Evolutionary conservation across 352 stramenopile species (phyloP), one percentile per base, ranked within the genome.

Genomic region (Globisporangium nodosum): DNA sequence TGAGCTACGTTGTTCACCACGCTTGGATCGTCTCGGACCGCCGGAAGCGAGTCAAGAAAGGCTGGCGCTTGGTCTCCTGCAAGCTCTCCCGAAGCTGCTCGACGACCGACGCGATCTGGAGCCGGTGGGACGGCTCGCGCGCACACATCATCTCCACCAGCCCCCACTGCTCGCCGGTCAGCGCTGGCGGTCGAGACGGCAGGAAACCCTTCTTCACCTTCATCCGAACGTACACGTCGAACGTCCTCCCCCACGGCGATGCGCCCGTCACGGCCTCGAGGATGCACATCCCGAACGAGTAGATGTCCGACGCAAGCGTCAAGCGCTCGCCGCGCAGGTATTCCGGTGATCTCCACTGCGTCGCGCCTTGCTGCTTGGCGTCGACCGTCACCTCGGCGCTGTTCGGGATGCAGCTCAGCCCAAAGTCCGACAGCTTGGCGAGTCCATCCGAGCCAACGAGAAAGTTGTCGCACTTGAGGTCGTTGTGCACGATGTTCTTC

Each of bases 281-380:
- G n/a, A 63, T 53, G 21, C 58, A 63, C 58, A 63, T 63, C 4
- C 58, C 58, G 21, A 63, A 43, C 13, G 50, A 46, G 31, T 54
- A 63, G 18, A 63, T 21, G 46, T 58, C 58, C 4, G 58, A 63
- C 15, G 24, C 49, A 3, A 49, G 45, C 12, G 49, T 37, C 18
- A 27, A 7, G 4, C 51, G 39, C 15, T 37, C 35, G 18, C 46
- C 51, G 13, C 35, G 18, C n/a, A 58, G 12, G 2, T 24, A 42
- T 13, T 45, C 56, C 5, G 30, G 45, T 16, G 52, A 46, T 31
- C 15, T 45, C 52, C 52, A 57, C 13, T 37, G 13, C 0, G 12
- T 20, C 9, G 37, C 46, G 8, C 30, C 33, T 18, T 49, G 35
- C 40, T 37, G 13, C 24, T 49, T 37, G 21, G 6, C 13, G 18